phyloP scores from a whole-genome alignment of 768 basidiomycete genomes.

The Leucogyrophana mollusca region DNA sequence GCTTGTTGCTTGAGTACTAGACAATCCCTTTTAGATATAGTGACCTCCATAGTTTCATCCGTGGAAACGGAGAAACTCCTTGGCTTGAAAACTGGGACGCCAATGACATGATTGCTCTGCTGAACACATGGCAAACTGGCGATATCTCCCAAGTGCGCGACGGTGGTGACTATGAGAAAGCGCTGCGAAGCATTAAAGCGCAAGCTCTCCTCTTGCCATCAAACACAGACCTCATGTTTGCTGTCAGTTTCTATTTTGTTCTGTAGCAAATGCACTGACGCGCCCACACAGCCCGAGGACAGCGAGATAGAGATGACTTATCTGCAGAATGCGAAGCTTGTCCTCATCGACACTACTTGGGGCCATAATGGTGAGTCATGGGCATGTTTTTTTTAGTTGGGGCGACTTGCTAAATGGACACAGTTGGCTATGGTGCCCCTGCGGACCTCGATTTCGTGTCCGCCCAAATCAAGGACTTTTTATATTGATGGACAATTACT shows the following conservation, averaged over 20 bases:
- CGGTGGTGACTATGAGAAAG: conserved; percentile 39
- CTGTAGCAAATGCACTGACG: conserved; percentile 12
- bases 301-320: conserved; percentile 46
- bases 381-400: neutral
- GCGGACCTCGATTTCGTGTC: conserved; percentile 41
- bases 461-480: conserved; percentile 39
- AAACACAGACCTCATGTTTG: conserved; percentile 58
- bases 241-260: conserved; percentile 33
- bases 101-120: conserved; percentile 48
- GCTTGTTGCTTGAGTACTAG: conserved; percentile 4
- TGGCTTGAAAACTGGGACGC: conserved; percentile 50
- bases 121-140: conserved; percentile 50
- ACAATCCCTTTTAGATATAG: conserved; percentile 33
- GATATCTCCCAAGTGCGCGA: conserved; percentile 47
- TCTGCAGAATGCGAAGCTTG: conserved; percentile 42
- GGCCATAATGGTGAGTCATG: conserved; percentile 46
- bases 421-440: conserved; percentile 43
- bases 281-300: conserved; percentile 44
- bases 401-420: too few relatives aligned
- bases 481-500: too few relatives aligned
- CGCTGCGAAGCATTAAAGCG: conserved; percentile 44
- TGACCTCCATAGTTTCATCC: conserved; percentile 48
- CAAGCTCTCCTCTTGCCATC: conserved; percentile 55
- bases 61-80: conserved; percentile 46
- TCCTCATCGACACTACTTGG: conserved; percentile 54